Percentiles rank a stretch among this genome's conserved stretches.
phyloP scores from a whole-genome alignment of 345 rosid genomes.

The Citrus hindsii region DNA sequence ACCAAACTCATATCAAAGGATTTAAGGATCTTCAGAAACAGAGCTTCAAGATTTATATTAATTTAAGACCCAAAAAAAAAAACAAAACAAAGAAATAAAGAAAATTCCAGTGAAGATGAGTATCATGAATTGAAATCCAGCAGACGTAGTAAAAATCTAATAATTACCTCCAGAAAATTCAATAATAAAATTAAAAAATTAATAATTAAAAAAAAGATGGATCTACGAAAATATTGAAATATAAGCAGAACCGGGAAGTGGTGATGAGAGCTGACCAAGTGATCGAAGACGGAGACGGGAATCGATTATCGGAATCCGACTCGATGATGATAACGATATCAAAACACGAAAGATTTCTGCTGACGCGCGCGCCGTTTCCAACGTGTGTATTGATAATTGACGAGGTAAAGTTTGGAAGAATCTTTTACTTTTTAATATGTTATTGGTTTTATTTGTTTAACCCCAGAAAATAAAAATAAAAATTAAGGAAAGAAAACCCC shows the following conservation, averaged over 20 bases:
- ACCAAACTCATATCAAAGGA: background rate
- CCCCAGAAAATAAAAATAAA: too few species aligned
- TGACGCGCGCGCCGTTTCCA: background rate
- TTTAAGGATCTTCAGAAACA: background rate
- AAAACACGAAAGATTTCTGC: background rate
- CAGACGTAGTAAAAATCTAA: background rate
- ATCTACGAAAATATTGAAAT: background rate
- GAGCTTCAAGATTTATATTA: background rate
- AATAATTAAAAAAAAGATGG: background rate
- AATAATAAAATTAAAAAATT: background rate
- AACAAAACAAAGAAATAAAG: too few species aligned
- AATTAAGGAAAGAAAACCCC: too few species aligned
- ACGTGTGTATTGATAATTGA: background rate
- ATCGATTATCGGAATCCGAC: background rate
- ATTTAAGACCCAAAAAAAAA: background rate
- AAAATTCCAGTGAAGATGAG: background rate
- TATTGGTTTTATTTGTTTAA: too few species aligned
- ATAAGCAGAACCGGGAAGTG: too few species aligned
- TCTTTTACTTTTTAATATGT: too few species aligned
- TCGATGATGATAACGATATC: background rate
- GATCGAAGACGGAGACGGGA: background rate
- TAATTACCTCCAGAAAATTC: background rate
- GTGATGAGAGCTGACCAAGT: background rate
- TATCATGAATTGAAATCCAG: background rate
- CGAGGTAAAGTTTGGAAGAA: too few species aligned